Conservation (phyloP, 1,284 basidiomycete genomes). For the Cerioporus squamosus region DNA sequence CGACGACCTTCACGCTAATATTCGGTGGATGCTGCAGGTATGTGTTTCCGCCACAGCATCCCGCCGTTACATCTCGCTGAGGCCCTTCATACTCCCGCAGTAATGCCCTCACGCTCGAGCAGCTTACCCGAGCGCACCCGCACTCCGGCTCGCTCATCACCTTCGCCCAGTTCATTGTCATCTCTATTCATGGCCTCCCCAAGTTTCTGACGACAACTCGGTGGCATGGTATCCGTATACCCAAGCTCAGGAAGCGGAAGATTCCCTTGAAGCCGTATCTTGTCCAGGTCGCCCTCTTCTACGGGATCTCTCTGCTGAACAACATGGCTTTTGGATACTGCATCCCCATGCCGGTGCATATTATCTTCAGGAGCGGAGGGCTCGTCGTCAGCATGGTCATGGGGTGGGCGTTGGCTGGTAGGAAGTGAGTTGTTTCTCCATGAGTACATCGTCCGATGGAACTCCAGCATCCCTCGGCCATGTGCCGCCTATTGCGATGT, state of each 20-base stretch:
- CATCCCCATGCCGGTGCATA: slow-evolving; percentile 92
- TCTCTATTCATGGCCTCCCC: slow-evolving; percentile 72
- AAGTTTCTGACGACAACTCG: slow-evolving; percentile 49
- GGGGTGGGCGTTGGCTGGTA: slow-evolving; percentile 66
- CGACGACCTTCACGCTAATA: slow-evolving; percentile 48
- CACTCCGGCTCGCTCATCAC: slow-evolving; percentile 81
- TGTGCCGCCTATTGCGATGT: not conserved
- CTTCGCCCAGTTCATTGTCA: slow-evolving; percentile 80
- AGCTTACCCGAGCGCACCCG: slow-evolving; percentile 66
- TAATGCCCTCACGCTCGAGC: slow-evolving; percentile 76
- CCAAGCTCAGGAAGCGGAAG: slow-evolving; percentile 59
- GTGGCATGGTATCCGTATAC: slow-evolving; percentile 22
- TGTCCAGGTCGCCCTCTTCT: slow-evolving; percentile 85
- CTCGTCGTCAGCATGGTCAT: slow-evolving; percentile 80
- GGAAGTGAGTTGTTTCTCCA: slow-evolving; percentile 45
- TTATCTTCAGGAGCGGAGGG: slow-evolving; percentile 94
- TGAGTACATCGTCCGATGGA: too few relatives aligned
- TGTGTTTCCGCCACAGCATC: slow-evolving; percentile 20
- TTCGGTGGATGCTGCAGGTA: slow-evolving; percentile 69
- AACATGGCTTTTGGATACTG: slow-evolving; percentile 88
- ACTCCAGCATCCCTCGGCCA: too few relatives aligned
- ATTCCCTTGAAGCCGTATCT: slow-evolving; percentile 82
- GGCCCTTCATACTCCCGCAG: slow-evolving; percentile 36
- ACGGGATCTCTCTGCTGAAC: slow-evolving; percentile 83
- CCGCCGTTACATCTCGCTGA: slow-evolving; percentile 25